A percentile compares a stretch with the other conserved stretches of the same genome.
phyloP scores from a whole-genome alignment of 2,329 filamentous ascomycete genomes.

The Coleophoma eucalyptorum region DNA sequence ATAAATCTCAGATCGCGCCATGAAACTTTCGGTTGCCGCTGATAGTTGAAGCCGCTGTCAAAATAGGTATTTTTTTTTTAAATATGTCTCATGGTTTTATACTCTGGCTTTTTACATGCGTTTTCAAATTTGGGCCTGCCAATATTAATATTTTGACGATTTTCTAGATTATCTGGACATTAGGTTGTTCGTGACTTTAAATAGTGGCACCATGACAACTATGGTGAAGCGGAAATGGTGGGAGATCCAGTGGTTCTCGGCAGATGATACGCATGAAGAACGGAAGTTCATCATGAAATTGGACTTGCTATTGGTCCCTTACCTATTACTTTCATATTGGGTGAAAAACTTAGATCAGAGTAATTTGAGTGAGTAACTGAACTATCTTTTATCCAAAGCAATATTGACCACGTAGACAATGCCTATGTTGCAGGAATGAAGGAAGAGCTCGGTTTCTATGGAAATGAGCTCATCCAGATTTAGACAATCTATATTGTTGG shows the following conservation, averaged over 20 bases:
- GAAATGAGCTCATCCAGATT: slow-evolving; percentile 41
- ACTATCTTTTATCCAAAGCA: not conserved
- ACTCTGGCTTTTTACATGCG: not conserved
- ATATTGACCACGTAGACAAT: slow-evolving; percentile 15
- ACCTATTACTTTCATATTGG: slow-evolving; percentile 50
- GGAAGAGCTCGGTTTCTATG: slow-evolving; percentile 40
- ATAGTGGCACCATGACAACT: not conserved
- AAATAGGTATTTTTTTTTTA: not conserved
- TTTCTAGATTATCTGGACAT: not conserved
- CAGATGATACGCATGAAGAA: slow-evolving; percentile 43
- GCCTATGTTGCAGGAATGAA: slow-evolving; percentile 19
- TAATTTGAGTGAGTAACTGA: slow-evolving; percentile 3
- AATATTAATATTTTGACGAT: not conserved
- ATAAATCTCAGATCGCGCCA: not conserved
- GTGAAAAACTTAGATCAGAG: slow-evolving; percentile 19
- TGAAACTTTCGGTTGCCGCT: not conserved
- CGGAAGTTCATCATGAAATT: slow-evolving; percentile 48
- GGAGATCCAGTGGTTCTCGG: slow-evolving; percentile 39
- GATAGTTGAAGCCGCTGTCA: not conserved
- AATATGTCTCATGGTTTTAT: not conserved
- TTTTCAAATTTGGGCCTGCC: not conserved
- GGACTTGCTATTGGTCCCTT: slow-evolving; percentile 49
- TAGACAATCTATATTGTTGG: slow-evolving; percentile 13
- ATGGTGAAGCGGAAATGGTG: not conserved
- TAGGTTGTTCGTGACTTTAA: not conserved